Evolutionary conservation across 306 rosid species (phyloP), one percentile per base, ranked within the genome.

Genomic region (Corylus heterophylla): DNA sequence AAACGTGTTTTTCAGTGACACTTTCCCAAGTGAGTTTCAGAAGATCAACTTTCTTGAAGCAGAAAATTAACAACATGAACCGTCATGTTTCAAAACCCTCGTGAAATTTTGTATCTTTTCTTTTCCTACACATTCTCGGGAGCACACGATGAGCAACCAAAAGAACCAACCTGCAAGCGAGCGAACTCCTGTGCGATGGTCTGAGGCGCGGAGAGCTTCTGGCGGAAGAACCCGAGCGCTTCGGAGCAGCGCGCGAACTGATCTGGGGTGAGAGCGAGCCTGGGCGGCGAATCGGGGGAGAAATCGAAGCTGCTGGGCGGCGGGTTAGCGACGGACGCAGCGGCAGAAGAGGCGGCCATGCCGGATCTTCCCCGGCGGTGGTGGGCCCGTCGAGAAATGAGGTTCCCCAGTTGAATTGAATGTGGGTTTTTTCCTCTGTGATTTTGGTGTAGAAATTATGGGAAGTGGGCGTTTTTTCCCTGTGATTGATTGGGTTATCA

Each of bases 161-260:
- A 54, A 37, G 10, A 29, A 16, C 2, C 35, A 82, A 90, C 97
- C 97, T 92, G 92, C 88, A 95, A 82, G 78, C 42, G 87, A 17
- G 69, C 75, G 63, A 93, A 95, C 92, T 93, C 98, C 44, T 84
- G 89, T 12, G n/a, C 2, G 83, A 95, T 88, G 27, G 12, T 79
- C 68, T 56, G 3, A 81, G 91, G 90, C 51, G 42, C 17, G 71
- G 20, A 89, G 82, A 91, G 85, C 85, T 90, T 93, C 39, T 84
- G 86, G 82, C 78, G 87, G 74, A 95, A 80, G 72, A 89, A 75
- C 5, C 74, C 8, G 74, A 93, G 90, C 18, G 93, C 98, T 18
- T 91, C 71, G 16, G 88, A 77, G 88, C 99, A 95, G 84, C 70
- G 55, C 7, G 82, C 83, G 69, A 84, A 10, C 89, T 95, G 97